phyloP scores from a whole-genome alignment of 2,329 filamentous ascomycete genomes.

The Chaetoscypha palmicola region DNA sequence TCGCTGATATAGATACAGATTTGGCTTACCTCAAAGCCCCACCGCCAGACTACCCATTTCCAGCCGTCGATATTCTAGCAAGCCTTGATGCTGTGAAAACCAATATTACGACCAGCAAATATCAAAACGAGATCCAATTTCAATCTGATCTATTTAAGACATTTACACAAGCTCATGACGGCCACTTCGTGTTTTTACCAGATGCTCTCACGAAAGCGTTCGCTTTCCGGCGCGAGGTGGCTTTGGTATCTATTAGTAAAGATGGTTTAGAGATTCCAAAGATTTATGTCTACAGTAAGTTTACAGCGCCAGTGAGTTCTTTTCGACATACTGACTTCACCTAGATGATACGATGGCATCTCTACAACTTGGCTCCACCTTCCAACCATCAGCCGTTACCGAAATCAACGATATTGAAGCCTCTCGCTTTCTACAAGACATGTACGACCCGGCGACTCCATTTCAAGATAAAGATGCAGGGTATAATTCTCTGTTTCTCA shows the following conservation, averaged over 20 bases:
- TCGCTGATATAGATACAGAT: neutral
- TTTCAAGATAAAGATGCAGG: constrained; percentile 33
- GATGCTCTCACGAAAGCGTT: constrained; percentile 36
- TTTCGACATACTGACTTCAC: no score
- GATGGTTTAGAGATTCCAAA: constrained; percentile 51
- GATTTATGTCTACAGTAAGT: constrained; percentile 28
- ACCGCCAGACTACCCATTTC: constrained; percentile 40
- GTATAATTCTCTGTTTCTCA: constrained; percentile 34
- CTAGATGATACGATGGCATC: constrained; percentile 2
- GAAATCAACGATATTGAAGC: constrained; percentile 48
- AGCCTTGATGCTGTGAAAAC: constrained; percentile 37
- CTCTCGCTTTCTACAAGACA: constrained; percentile 39
- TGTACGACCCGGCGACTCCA: constrained; percentile 29
- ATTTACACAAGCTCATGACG: constrained; percentile 51
- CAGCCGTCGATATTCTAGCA: constrained; percentile 39
- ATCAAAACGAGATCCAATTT: constrained; percentile 46
- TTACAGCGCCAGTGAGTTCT: neutral
- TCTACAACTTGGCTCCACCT: constrained; percentile 30
- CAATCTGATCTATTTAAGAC: constrained; percentile 45
- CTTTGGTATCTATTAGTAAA: constrained; percentile 50
- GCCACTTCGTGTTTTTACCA: constrained; percentile 46
- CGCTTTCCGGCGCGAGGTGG: constrained; percentile 39
- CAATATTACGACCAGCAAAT: constrained; percentile 35
- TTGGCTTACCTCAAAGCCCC: constrained; percentile 31
- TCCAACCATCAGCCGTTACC: constrained; percentile 39